Evolutionary conservation across 805 yeast species (phyloP), one percentile per base, ranked within the genome.

Genomic region (Metschnikowia anglica): DNA sequence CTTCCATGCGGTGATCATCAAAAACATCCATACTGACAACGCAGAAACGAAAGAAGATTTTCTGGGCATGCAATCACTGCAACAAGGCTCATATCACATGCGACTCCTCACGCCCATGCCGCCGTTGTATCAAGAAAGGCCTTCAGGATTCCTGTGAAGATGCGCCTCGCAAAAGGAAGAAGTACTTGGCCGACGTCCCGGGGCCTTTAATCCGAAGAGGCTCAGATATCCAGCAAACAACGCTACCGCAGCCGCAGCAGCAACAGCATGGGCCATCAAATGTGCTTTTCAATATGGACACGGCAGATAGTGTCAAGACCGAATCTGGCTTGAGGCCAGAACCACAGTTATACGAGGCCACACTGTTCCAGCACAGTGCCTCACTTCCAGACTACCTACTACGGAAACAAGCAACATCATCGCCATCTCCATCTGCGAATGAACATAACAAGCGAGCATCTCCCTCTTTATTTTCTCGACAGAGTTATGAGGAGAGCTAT

Each of bases 81-180:
- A 89, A 90, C 47, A 79, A 81, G 54, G 86, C 95, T 2, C 99
- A 91, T 61, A 79, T 90, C 73, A 87, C 97, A 0, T 91, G 99
- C 62, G 97, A 90, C 54, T 78, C 81, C 43, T 76, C 68, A 59
- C 77, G 96, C 28, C 96, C 96, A 0, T 91, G 99, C 56, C 74
- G 75, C 41, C 63, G 96, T 37, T 91, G 99, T 62, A 61, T 84
- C 3, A 72, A 71, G 21, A 73, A 88, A 55, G 91, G 90, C 0
- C 64, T 88, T 12, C 76, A 73, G 1, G 76, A 68, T 12, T 72
- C 86, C 0, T 91, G 98, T 65, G 79, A 78, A 24, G 97, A 93
- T 66, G 97, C 97, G 4, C 93, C 93, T 2, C 69, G 98, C 35
- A 89, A 88, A 63, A 73, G 79, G 49, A 85, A 86, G 65, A 91